phyloP scores from a whole-genome alignment of 1,284 basidiomycete genomes.

The Pyrrhoderma lamaoense region DNA sequence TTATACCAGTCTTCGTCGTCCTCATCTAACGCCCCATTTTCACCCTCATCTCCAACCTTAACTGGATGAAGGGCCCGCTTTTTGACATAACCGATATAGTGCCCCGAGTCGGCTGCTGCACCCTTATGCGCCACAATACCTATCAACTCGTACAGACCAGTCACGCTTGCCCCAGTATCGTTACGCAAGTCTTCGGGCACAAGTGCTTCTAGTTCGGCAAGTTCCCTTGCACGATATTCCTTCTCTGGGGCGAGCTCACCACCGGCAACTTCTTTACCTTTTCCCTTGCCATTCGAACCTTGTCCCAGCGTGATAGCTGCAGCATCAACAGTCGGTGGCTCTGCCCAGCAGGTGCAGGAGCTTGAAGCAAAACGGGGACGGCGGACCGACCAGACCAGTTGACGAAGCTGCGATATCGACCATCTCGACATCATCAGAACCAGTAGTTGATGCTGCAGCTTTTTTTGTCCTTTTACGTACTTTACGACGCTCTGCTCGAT shows the following conservation, averaged over 20 bases:
- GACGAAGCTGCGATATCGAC: conserved; percentile 28
- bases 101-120: conserved; percentile 86
- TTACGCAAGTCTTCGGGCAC: conserved; percentile 56
- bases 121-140: conserved; percentile 97
- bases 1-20: conserved; percentile 82
- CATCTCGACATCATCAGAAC: conserved; percentile 35
- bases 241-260: conserved; percentile 54
- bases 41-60: conserved; percentile 20
- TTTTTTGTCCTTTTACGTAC: conserved; percentile 67
- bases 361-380: conserved; percentile 20
- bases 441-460: conserved; percentile 26
- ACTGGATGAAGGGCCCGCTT: conserved; percentile 54
- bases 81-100: conserved; percentile 89
- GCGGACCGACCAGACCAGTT: conserved; percentile 22
- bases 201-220: conserved; percentile 54
- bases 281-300: conserved; percentile 21
- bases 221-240: conserved; percentile 53
- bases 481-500: conserved; percentile 78
- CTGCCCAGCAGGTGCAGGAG: conserved; percentile 22
- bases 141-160: conserved; percentile 79
- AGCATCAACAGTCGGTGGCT: conserved; percentile 23
- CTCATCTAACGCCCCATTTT: conserved; percentile 29
- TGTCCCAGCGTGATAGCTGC: conserved; percentile 24
- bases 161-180: conserved; percentile 68
- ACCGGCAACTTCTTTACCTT: conserved; percentile 22